Evolutionary conservation across 2,329 filamentous ascomycete genomes (phyloP).

Genomic region (Fusarium multiceps): DNA sequence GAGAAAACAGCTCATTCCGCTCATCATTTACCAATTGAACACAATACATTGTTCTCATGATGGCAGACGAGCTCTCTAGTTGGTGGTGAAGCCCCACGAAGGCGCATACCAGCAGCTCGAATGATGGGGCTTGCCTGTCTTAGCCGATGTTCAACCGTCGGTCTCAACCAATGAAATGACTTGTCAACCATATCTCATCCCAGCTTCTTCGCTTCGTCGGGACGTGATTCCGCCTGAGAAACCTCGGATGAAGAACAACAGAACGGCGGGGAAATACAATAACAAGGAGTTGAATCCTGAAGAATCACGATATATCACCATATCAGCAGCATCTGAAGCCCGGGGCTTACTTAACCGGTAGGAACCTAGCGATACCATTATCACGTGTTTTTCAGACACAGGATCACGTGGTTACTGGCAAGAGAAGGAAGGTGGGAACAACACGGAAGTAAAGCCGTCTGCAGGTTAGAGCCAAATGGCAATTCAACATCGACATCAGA

Average conservation of each 20-base stretch:
- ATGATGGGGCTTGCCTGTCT: not conserved
- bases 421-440: not conserved
- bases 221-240: constrained; percentile 33
- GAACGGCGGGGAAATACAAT: constrained; percentile 1
- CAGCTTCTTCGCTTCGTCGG: constrained; percentile 33
- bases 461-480: not conserved
- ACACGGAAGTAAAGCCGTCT: not conserved
- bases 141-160: constrained; percentile 17
- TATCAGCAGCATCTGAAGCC: not conserved
- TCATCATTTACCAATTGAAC: constrained; percentile 27
- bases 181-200: not conserved
- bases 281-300: not conserved
- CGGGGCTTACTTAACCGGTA: not conserved
- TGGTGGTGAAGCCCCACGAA: constrained; percentile 40
- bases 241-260: not conserved
- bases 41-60: constrained; percentile 35
- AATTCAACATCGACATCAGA: constrained; percentile 2
- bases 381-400: not conserved
- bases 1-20: constrained; percentile 3
- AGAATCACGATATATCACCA: not conserved
- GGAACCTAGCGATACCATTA: not conserved
- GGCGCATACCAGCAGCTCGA: constrained; percentile 22
- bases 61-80: constrained; percentile 27
- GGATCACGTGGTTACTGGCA: not conserved
- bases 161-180: constrained; percentile 14